A percentile compares a stretch with the other conserved stretches of the same genome.
Evolutionary conservation across 202 grass and related monocot species (phyloP).

Genomic region (Saccharum hybrid): DNA sequence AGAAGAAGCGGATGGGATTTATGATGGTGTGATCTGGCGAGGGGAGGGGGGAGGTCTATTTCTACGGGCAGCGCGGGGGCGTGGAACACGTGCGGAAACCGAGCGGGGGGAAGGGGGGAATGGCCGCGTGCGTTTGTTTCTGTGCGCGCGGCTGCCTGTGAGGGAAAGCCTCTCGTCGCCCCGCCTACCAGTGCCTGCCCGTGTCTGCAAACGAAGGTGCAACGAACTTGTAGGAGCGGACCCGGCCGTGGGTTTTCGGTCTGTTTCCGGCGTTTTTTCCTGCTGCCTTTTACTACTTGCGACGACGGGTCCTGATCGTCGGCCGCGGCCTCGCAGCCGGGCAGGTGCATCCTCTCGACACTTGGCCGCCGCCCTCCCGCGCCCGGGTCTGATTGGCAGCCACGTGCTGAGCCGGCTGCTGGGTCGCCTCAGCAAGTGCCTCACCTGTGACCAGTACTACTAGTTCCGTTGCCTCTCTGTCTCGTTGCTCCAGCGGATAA

Average conservation of each 20-base stretch:
- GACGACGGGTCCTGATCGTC: constrained; percentile 17
- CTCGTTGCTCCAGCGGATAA: constrained; percentile 11
- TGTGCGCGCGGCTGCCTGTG: background rate
- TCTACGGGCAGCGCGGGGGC: constrained; percentile 10
- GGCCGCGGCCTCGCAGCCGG: background rate
- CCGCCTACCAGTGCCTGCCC: background rate
- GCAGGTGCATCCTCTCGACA: constrained; percentile 18
- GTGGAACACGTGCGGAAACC: constrained; percentile 52
- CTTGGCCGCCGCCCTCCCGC: background rate
- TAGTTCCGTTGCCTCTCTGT: no score
- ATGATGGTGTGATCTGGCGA: background rate
- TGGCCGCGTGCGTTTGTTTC: constrained; percentile 25
- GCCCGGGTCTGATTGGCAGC: background rate
- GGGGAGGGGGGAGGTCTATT: constrained; percentile 14
- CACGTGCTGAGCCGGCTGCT: background rate
- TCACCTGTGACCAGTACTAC: no score
- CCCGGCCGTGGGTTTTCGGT: background rate
- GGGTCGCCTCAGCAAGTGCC: background rate
- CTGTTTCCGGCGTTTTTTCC: constrained; percentile 22
- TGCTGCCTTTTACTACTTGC: constrained; percentile 9
- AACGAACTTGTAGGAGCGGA: constrained; percentile 42
- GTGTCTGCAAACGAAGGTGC: constrained; percentile 47
- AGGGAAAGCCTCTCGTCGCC: background rate
- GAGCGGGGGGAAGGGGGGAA: background rate
- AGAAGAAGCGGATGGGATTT: constrained; percentile 34